Percentiles rank a stretch among this genome's conserved stretches.
These are phyloP conservation scores for Chaetomium sp. DNA, from an alignment of 2,329 filamentous ascomycete genomes.

Conservation along the genomic window DNA sequence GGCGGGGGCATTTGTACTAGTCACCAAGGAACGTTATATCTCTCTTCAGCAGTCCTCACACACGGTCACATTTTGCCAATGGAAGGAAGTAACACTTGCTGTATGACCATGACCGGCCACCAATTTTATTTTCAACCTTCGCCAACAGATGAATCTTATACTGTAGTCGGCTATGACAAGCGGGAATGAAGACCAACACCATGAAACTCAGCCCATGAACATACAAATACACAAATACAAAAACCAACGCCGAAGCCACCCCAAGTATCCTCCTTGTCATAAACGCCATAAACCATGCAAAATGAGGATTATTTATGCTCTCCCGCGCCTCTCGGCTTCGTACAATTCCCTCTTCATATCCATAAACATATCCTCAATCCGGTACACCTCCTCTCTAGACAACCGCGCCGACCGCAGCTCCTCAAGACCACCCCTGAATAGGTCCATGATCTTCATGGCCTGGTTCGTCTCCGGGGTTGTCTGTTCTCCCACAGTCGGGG, in stretches of 20 bases:
- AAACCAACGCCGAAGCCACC: background rate
- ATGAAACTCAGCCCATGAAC: too few species aligned
- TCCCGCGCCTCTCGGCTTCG: slow-evolving; percentile 57
- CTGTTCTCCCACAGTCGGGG: background rate
- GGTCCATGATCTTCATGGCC: slow-evolving; percentile 37
- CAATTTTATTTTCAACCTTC: too few species aligned
- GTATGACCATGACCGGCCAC: too few species aligned
- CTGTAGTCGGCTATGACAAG: too few species aligned
- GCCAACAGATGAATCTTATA: too few species aligned
- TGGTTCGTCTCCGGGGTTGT: slow-evolving; percentile 3
- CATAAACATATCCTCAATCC: slow-evolving; percentile 73
- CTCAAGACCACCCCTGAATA: slow-evolving; percentile 50
- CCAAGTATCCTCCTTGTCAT: background rate
- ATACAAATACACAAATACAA: slow-evolving; percentile 1
- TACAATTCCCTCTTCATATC: slow-evolving; percentile 70
- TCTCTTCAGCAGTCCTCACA: too few species aligned
- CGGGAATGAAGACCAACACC: too few species aligned
- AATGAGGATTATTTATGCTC: slow-evolving; percentile 25
- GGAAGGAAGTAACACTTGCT: too few species aligned
- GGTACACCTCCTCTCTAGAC: slow-evolving; percentile 57
- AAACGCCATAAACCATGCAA: slow-evolving; percentile 14
- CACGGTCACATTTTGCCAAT: background rate
- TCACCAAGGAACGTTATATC: too few species aligned
- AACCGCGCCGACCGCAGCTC: slow-evolving; percentile 55
- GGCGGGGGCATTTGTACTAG: too few species aligned